These are phyloP conservation scores for Cercospora zeina DNA, from an alignment of 2,329 filamentous ascomycete species.

Conservation along the genomic window DNA sequence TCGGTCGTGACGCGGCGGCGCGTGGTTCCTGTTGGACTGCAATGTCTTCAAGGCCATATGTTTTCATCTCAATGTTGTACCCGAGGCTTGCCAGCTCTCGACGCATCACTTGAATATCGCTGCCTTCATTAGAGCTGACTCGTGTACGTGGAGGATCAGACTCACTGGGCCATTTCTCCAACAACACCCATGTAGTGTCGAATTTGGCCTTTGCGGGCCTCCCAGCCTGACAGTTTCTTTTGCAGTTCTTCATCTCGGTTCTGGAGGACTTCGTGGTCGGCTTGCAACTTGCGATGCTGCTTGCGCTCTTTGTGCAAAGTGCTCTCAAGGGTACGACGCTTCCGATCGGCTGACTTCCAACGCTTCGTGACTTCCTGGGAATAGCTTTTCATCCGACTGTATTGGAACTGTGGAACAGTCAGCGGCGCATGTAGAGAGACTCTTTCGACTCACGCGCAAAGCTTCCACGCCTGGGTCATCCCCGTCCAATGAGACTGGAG, in stretches of 20 bases:
- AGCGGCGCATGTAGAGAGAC: not conserved
- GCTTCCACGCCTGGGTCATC: conserved; percentile 45
- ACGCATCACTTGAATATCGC: conserved; percentile 38
- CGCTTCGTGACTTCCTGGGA: conserved; percentile 32
- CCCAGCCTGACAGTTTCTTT: conserved; percentile 37
- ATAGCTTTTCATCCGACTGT: conserved; percentile 42
- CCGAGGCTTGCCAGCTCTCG: conserved; percentile 35
- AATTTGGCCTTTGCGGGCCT: conserved; percentile 38
- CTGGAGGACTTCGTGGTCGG: conserved; percentile 26
- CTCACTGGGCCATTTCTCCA: conserved; percentile 38
- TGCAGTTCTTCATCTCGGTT: conserved; percentile 33
- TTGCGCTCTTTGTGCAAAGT: conserved; percentile 34
- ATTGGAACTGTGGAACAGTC: conserved; percentile 49
- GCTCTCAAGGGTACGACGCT: conserved; percentile 30
- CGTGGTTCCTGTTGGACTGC: conserved; percentile 1
- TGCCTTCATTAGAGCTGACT: conserved; percentile 20
- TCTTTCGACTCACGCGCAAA: conserved; percentile 41
- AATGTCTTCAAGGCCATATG: conserved; percentile 29
- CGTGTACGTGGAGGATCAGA: not conserved
- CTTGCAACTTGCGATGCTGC: conserved; percentile 23
- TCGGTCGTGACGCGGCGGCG: conserved; percentile 1
- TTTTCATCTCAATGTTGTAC: conserved; percentile 33
- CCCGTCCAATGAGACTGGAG: conserved; percentile 45
- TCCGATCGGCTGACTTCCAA: conserved; percentile 31
- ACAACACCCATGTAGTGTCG: conserved; percentile 43